phyloP scores from a whole-genome alignment of 2,329 filamentous ascomycete genomes.

The Eutypa lata region DNA sequence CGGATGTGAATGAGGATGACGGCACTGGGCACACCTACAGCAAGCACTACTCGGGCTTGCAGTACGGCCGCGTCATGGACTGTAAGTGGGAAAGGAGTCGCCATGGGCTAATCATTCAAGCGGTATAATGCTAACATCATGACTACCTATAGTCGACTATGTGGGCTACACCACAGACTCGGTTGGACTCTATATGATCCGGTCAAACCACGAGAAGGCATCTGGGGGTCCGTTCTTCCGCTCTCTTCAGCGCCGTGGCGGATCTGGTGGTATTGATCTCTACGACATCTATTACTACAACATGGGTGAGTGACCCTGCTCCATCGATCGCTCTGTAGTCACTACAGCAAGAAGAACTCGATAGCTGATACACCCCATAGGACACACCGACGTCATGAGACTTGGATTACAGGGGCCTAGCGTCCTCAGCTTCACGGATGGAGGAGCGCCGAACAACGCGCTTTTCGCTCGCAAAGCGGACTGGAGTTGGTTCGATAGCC shows the following conservation, averaged over 20 bases:
- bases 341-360: too few species aligned
- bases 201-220: constrained; percentile 39
- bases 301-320: constrained; percentile 7
- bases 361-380: too few species aligned
- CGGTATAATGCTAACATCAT: background rate
- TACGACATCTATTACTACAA: constrained; percentile 43
- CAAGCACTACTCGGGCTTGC: constrained; percentile 37
- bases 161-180: constrained; percentile 33
- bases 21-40: constrained; percentile 16
- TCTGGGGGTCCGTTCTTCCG: constrained; percentile 38
- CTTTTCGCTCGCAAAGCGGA: constrained; percentile 34
- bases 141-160: constrained; percentile 28
- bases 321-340: background rate
- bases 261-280: constrained; percentile 33
- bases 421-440: constrained; percentile 36
- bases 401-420: constrained; percentile 39
- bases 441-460: constrained; percentile 29
- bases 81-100: constrained; percentile 10
- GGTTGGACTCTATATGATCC: constrained; percentile 35
- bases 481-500: constrained; percentile 31
- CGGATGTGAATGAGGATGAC: too few species aligned
- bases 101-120: too few species aligned
- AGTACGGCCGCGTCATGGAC: constrained; percentile 35
- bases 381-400: constrained; percentile 36
- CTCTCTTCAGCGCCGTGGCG: constrained; percentile 34